These are phyloP conservation scores for Lonicera japonica DNA, from an alignment of 129 eudicot species.

Conservation along the genomic window DNA sequence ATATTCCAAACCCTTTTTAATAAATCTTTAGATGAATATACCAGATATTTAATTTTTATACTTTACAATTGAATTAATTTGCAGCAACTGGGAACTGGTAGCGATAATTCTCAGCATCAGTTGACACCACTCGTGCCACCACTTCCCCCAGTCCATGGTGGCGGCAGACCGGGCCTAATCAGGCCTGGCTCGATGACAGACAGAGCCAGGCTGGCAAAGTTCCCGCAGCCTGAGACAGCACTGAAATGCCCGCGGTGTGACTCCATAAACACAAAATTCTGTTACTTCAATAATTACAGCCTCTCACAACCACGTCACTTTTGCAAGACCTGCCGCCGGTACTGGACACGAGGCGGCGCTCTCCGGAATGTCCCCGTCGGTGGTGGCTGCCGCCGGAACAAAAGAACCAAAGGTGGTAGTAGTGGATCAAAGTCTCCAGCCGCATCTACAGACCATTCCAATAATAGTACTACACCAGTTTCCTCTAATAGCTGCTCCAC, in stretches of 20 bases:
- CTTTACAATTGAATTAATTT: constrained; percentile 9
- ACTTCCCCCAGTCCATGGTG: constrained; percentile 10
- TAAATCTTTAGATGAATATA: constrained; percentile 26
- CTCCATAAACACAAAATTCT: constrained; percentile 40
- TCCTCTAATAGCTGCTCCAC: constrained; percentile 28
- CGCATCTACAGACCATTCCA: constrained; percentile 1
- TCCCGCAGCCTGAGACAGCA: constrained; percentile 27
- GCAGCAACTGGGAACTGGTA: constrained; percentile 32
- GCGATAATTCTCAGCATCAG: constrained; percentile 18
- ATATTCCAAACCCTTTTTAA: constrained; percentile 4
- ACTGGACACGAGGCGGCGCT: constrained; percentile 35
- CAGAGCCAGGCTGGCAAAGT: constrained; percentile 28
- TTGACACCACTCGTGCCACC: constrained; percentile 25
- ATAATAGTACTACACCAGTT: constrained; percentile 12
- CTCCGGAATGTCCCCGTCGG: constrained; percentile 34
- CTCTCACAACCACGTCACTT: constrained; percentile 33
- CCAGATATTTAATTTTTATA: constrained; percentile 14
- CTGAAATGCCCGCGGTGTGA: constrained; percentile 31
- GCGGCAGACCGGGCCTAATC: not conserved
- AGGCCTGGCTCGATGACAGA: constrained; percentile 25
- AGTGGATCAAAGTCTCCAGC: constrained; percentile 30
- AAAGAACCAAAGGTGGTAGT: constrained; percentile 31
- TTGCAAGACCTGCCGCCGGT: constrained; percentile 30
- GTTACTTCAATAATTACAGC: constrained; percentile 38
- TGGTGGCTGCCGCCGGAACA: constrained; percentile 49